Percentiles rank a stretch among this genome's conserved stretches.
Conservation (phyloP, 179 eudicot species). For the Silene vulgaris region DNA sequence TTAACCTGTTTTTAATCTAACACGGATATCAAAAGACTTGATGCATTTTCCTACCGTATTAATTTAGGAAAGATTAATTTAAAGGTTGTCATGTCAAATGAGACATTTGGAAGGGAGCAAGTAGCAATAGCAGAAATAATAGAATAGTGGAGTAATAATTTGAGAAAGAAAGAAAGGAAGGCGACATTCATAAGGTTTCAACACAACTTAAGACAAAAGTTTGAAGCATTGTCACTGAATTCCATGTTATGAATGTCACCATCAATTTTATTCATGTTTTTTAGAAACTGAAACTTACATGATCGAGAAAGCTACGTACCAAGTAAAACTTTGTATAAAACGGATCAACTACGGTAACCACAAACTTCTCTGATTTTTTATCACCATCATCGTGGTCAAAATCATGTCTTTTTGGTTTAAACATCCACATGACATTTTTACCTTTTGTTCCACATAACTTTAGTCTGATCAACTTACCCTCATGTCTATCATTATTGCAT, state of each 20-base stretch:
- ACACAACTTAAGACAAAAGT: conserved; percentile 19
- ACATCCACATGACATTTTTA: conserved; percentile 9
- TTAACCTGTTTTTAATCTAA: too few relatives aligned
- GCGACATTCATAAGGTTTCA: conserved; percentile 19
- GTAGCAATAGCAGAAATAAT: conserved; percentile 9
- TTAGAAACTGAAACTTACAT: too few relatives aligned
- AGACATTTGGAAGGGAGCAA: conserved; percentile 22
- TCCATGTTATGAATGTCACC: conserved; percentile 12
- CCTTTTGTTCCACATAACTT: conserved; percentile 11
- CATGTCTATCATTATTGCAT: conserved; percentile 9
- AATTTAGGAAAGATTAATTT: too few relatives aligned
- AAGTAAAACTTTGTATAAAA: too few relatives aligned
- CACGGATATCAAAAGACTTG: too few relatives aligned
- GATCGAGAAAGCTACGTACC: too few relatives aligned
- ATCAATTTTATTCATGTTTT: neutral
- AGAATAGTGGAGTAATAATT: neutral
- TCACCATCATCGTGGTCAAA: too few relatives aligned
- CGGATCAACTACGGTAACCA: too few relatives aligned
- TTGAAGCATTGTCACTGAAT: conserved; percentile 14
- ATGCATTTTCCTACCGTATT: too few relatives aligned
- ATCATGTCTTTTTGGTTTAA: too few relatives aligned
- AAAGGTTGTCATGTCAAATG: conserved; percentile 16
- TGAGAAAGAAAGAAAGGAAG: conserved; percentile 1
- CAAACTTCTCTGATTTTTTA: too few relatives aligned
- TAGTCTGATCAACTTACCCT: neutral